Conservation (phyloP, 2,329 filamentous ascomycete species). For the Nothophaeocryptopus gaeumannii region DNA sequence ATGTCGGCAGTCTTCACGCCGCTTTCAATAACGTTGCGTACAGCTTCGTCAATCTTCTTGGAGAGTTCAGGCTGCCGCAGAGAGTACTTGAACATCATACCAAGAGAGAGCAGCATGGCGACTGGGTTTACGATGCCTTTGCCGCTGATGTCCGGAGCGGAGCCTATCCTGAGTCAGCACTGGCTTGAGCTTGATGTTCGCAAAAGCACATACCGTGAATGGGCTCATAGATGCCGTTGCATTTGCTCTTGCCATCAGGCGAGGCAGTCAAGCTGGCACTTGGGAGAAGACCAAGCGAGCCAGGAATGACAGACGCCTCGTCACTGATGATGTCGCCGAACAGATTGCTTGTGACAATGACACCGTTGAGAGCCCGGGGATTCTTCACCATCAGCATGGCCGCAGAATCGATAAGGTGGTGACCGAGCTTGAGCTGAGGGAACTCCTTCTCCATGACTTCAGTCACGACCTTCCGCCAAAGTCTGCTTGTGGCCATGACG, state of each 20-base stretch:
- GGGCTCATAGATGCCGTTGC: constrained; percentile 95
- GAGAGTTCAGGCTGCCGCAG: constrained; percentile 76
- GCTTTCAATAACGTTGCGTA: constrained; percentile 73
- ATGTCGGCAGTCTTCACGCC: constrained; percentile 81
- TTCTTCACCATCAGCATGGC: constrained; percentile 98
- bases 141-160: constrained; percentile 89
- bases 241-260: constrained; percentile 77
- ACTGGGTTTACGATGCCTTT: constrained; percentile 82
- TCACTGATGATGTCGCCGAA: constrained; percentile 96
- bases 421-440: constrained; percentile 76
- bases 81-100: constrained; percentile 96
- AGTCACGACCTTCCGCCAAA: constrained; percentile 84
- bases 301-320: constrained; percentile 91
- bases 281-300: constrained; percentile 81
- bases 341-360: constrained; percentile 88
- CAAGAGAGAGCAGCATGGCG: constrained; percentile 84
- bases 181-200: no score
- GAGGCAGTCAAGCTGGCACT: constrained; percentile 83
- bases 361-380: constrained; percentile 79
- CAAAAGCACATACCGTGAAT: constrained; percentile 91
- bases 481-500: constrained; percentile 80
- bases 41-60: constrained; percentile 74
- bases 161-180: no score
- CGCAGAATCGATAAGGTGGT: constrained; percentile 93
- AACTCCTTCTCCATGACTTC: constrained; percentile 87